Evolutionary conservation across 768 basidiomycete species (phyloP).

Genomic region (Kwoniella sp.): DNA sequence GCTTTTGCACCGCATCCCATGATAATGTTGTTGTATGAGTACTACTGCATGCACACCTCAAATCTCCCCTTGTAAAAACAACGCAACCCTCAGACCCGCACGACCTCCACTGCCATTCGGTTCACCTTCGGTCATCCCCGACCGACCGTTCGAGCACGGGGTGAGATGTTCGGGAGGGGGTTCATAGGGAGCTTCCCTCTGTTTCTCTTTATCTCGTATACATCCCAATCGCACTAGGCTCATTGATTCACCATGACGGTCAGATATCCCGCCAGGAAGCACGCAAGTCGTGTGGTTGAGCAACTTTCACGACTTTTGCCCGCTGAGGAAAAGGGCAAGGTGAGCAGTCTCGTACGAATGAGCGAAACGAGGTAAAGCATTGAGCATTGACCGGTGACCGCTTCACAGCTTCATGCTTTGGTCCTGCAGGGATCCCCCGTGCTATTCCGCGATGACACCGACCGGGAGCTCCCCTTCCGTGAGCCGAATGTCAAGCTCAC

Average conservation of each 20-base stretch:
- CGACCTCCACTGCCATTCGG: too few species aligned
- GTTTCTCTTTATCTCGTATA: not conserved
- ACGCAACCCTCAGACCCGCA: too few species aligned
- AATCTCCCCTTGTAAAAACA: too few species aligned
- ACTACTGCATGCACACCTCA: too few species aligned
- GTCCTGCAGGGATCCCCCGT: conserved; percentile 33
- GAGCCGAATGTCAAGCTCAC: conserved; percentile 46
- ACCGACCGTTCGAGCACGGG: too few species aligned
- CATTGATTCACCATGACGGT: conserved; percentile 1
- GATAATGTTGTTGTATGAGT: not conserved
- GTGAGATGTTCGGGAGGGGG: too few species aligned
- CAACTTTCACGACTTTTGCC: conserved; percentile 58
- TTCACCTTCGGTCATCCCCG: too few species aligned
- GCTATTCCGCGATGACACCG: conserved; percentile 59
- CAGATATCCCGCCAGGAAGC: conserved; percentile 33
- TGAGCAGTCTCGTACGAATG: conserved; percentile 39
- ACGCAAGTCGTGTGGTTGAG: conserved; percentile 55
- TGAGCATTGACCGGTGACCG: not conserved
- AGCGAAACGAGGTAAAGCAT: not conserved
- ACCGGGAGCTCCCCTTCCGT: conserved; percentile 70
- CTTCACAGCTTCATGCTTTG: conserved; percentile 20
- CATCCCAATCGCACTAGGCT: not conserved
- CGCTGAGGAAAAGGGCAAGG: conserved; percentile 57
- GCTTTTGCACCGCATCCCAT: too few species aligned
- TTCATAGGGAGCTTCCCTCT: too few species aligned